A percentile compares a stretch with the other conserved stretches of the same genome.
phyloP scores from a whole-genome alignment of 441 rosid species.

The Populus hybrid region DNA sequence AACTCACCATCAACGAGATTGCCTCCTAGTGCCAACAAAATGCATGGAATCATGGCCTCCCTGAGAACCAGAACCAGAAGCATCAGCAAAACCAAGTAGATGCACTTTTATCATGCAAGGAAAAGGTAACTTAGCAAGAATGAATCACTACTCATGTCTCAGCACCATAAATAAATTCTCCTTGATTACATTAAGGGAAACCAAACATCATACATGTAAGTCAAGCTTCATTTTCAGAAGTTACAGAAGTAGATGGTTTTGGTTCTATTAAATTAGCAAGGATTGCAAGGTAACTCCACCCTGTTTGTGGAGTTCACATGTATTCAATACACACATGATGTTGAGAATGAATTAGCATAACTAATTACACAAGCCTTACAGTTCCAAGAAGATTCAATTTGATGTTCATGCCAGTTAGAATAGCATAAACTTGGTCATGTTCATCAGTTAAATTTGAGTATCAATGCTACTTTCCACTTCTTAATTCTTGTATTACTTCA shows the following conservation, averaged over 20 bases:
- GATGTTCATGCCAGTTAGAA: neutral
- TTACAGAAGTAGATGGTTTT: neutral
- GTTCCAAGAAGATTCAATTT: neutral
- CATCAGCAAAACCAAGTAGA: conserved; percentile 1
- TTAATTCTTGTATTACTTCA: neutral
- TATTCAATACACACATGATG: neutral
- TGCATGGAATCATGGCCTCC: conserved; percentile 99
- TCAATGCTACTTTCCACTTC: neutral
- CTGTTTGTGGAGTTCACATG: neutral
- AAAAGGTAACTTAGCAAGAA: neutral
- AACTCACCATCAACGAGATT: conserved; percentile 88
- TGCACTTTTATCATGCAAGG: neutral
- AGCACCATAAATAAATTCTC: neutral
- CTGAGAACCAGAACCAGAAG: conserved; percentile 37
- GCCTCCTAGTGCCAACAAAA: conserved; percentile 93
- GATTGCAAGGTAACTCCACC: neutral
- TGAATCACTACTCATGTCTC: neutral
- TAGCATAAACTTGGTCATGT: neutral
- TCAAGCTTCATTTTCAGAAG: neutral
- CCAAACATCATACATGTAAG: neutral
- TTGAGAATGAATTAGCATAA: neutral
- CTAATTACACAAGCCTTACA: neutral
- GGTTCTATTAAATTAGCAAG: neutral
- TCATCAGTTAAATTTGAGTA: neutral
- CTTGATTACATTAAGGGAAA: neutral